Percentiles rank a stretch among this genome's conserved stretches.
Conservation (phyloP, 1,284 basidiomycete genomes). For the Porogramme epimiltina region DNA sequence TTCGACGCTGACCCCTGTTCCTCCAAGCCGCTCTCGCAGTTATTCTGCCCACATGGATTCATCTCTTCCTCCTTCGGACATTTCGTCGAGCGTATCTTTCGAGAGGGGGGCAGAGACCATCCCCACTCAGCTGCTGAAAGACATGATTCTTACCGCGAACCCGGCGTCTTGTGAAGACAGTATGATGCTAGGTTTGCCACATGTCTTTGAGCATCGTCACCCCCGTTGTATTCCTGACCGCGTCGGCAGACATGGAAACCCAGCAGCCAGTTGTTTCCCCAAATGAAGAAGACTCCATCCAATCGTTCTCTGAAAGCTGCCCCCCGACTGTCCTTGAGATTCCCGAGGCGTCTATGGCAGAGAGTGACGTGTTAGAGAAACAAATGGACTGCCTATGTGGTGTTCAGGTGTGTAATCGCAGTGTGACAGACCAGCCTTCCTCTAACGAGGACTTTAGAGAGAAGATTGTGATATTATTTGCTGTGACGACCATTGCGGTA, state of each 20-base stretch:
- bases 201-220: neutral
- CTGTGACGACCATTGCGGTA: conserved; percentile 68
- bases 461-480: conserved; percentile 53
- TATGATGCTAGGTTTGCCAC: conserved; percentile 46
- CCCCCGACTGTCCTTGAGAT: too few relatives aligned
- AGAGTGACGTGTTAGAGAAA: conserved; percentile 19
- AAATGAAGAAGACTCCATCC: conserved; percentile 35
- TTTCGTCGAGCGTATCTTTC: conserved; percentile 15
- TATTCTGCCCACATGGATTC: conserved; percentile 1
- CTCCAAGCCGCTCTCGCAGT: too few relatives aligned
- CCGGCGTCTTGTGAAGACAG: conserved; percentile 30
- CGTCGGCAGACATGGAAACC: conserved; percentile 46
- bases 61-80: conserved; percentile 42
- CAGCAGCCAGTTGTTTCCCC: conserved; percentile 30
- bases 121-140: conserved; percentile 46
- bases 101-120: conserved; percentile 21
- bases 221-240: neutral
- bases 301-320: conserved; percentile 38
- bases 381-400: conserved; percentile 64
- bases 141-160: conserved; percentile 35
- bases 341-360: conserved; percentile 10
- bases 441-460: conserved; percentile 32
- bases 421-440: too few relatives aligned
- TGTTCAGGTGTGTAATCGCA: conserved; percentile 44
- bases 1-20: too few relatives aligned